A percentile compares a stretch with the other conserved stretches of the same genome.
phyloP scores from a whole-genome alignment of 495 filamentous ascomycete genomes.

The Penicillium odoratum region DNA sequence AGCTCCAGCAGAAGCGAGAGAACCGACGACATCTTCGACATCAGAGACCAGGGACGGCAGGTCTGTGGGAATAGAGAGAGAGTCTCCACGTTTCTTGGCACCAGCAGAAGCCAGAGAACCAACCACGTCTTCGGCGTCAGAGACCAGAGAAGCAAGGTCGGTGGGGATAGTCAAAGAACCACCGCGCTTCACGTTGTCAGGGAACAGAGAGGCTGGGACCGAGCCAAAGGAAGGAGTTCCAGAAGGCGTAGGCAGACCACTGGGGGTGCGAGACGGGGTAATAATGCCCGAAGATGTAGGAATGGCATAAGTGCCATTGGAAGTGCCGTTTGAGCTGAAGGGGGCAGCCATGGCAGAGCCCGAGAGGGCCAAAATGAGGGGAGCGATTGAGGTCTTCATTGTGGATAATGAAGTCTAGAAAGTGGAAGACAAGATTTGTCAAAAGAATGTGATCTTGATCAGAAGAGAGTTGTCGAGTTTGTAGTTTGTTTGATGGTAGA shows the following conservation, averaged over 20 bases:
- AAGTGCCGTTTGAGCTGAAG: slow-evolving; percentile 9
- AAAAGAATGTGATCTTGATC: neutral
- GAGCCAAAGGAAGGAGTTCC: slow-evolving; percentile 3
- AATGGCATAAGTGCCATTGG: slow-evolving; percentile 12
- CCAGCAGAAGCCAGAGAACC: slow-evolving; percentile 8
- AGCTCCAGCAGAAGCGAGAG: slow-evolving; percentile 10
- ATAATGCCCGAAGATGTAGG: slow-evolving; percentile 3
- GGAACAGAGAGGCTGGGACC: slow-evolving; percentile 2
- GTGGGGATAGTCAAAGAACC: slow-evolving; percentile 17
- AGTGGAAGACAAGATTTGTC: slow-evolving; percentile 2
- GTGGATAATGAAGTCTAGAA: slow-evolving; percentile 5
- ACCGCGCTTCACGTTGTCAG: slow-evolving; percentile 13
- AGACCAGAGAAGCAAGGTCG: slow-evolving; percentile 2
- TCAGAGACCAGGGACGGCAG: slow-evolving; percentile 5
- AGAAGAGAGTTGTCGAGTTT: slow-evolving; percentile 12
- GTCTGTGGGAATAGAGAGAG: slow-evolving; percentile 18
- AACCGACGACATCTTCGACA: slow-evolving; percentile 5
- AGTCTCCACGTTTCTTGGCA: slow-evolving; percentile 12
- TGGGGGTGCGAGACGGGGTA: slow-evolving; percentile 10
- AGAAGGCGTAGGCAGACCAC: slow-evolving; percentile 2
- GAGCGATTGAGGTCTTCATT: slow-evolving; percentile 23
- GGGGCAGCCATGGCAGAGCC: slow-evolving; percentile 21
- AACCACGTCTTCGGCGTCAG: slow-evolving; percentile 3
- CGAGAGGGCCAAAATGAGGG: slow-evolving; percentile 18
- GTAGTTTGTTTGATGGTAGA: slow-evolving; percentile 16